Evolutionary conservation across 2,329 filamentous ascomycete species (phyloP), one percentile per base, ranked within the genome.

Genomic region (Raffaelea albimanens): DNA sequence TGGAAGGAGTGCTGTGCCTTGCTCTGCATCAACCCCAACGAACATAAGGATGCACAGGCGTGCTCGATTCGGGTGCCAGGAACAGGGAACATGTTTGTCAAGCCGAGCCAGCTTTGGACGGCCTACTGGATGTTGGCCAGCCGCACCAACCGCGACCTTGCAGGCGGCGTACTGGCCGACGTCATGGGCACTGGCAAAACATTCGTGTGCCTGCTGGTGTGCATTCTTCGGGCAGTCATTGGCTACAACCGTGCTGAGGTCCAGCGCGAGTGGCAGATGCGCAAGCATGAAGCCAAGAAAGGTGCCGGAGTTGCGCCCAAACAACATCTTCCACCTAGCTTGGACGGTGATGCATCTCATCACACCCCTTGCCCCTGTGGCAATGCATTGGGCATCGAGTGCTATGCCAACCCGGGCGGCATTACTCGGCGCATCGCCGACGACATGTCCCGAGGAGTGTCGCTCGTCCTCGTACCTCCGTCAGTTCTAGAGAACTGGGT

Each of bases 151-250:
- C 54, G 56, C 29, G 52, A 41, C 5, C 44, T 56, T 11, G 44
- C 45, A 33, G 56, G 56, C 21, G 56, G 56, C 8, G 46, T 56
- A 18, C 48, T 57, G 38, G 56, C 56, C 25, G 56, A 57, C 34
- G 54, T 53, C 33, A 54, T 55, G 53, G 55, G 53, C 42, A 55
- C 55, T 8, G 55, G 53, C 41, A 56, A 56, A 50, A 54, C 55
- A 11, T 54, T 55, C n/a, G 46, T 55, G 14, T 51, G 50, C 13
- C 49, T 56, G 19, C 29, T 49, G 19, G 47, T 52, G 25, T 54
- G 52, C 23, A 43, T 55, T 5, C 39, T 56, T 45, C 49, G 52
- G 14, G 53, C 52, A 13, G 48, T 43, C 22, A 55, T 56, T 34
- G 46, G 33, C n/a, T 52, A 52, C 51, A 56, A 47, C 50, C 51